These are phyloP conservation scores for Herpetospermum pedunculosum DNA, from an alignment of 306 rosid genomes.

Conservation along the genomic window DNA sequence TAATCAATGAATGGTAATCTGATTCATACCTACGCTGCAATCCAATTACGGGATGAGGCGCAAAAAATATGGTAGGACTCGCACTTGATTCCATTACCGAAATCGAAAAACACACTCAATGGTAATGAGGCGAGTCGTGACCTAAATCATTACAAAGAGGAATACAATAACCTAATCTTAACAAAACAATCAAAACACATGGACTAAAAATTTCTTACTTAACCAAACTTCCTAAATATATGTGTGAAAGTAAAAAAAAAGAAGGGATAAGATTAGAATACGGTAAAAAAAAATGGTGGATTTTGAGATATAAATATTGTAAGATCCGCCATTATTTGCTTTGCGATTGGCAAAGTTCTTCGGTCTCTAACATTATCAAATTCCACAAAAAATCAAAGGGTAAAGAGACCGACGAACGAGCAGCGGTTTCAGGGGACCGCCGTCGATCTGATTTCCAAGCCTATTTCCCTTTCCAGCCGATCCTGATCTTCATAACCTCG, in stretches of 20 bases:
- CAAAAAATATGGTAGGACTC: too few species aligned
- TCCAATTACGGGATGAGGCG: too few species aligned
- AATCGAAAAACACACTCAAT: too few species aligned
- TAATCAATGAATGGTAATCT: too few species aligned
- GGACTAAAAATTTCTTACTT: neutral
- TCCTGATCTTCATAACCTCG: neutral
- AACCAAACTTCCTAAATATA: neutral
- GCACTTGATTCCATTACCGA: too few species aligned
- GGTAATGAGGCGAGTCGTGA: too few species aligned
- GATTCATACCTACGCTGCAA: too few species aligned
- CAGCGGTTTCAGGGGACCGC: constrained; percentile 4
- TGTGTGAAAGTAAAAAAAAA: neutral
- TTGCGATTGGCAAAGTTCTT: neutral
- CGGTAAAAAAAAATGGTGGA: neutral
- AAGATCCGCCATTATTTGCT: neutral
- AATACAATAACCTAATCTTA: too few species aligned
- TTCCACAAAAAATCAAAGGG: neutral
- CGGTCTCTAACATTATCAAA: neutral
- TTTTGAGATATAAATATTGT: neutral
- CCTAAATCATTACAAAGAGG: too few species aligned
- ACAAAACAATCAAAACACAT: neutral
- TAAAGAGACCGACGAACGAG: neutral
- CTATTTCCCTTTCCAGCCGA: neutral
- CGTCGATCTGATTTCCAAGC: neutral
- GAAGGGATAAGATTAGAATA: neutral